Percentiles rank a stretch among this genome's conserved stretches.
These are phyloP conservation scores for Jaltomata sinuosa DNA, from an alignment of 257 asterid genomes.

Conservation along the genomic window DNA sequence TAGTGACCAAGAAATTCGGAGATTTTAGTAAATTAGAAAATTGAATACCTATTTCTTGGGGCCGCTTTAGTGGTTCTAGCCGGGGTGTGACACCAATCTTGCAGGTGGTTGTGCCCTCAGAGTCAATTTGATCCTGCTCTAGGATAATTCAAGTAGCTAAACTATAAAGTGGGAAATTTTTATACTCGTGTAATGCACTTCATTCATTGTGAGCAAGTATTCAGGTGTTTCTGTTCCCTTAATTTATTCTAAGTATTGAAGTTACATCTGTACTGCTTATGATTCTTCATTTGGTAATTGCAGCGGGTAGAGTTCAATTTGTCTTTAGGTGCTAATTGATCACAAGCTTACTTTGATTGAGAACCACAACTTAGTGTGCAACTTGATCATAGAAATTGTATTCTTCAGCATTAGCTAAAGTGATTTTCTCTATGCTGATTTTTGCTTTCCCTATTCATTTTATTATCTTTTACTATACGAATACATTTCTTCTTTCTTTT, in stretches of 20 bases:
- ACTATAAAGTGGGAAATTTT: background rate
- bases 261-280: background rate
- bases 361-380: background rate
- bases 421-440: background rate
- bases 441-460: background rate
- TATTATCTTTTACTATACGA: background rate
- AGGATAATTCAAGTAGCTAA: background rate
- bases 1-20: background rate
- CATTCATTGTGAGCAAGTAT: background rate
- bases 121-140: background rate
- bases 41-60: background rate
- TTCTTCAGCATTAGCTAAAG: background rate
- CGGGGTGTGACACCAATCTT: background rate
- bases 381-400: background rate
- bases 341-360: background rate
- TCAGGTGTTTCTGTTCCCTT: background rate
- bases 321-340: background rate
- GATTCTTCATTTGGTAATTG: background rate
- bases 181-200: background rate
- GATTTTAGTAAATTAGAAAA: background rate
- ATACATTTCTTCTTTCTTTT: background rate
- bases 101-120: background rate
- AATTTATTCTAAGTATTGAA: background rate
- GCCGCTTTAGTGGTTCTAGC: background rate
- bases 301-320: background rate